Evolutionary conservation across 2,329 filamentous ascomycete genomes (phyloP), one percentile per base, ranked within the genome.

Genomic region (Blastomyces parvus): DNA sequence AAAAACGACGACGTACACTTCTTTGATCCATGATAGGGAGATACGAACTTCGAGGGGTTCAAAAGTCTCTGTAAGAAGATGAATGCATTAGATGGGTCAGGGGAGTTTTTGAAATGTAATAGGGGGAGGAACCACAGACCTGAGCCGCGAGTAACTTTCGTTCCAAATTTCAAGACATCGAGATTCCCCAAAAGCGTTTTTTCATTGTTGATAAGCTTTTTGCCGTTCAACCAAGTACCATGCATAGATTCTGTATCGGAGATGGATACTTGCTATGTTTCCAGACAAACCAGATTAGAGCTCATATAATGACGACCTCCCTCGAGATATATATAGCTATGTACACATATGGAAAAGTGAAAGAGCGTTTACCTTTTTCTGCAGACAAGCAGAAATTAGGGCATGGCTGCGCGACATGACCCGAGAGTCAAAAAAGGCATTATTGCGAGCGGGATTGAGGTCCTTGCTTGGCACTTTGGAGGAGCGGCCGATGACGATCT

Each of bases 201-300:
- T 61, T 75, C 67, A 2, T 72, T 73, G 13, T 77, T 60, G 3
- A 69, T 63, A 33, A 84, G 69, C 48, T 75, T 77, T 48, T 66
- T 68, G 44, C 78, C 77, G 67, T 86, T 84, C 59, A 87, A 66
- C 64, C 73, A 80, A 22, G 84, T 87, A 38, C 85, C 85, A 70
- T 88, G 85, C 79, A 86, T 85, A 9, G 84, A 87, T 42, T 78
- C 79, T 22, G 76, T 75, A 69, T 88, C 85, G 64, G 73, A 75
- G 64, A 88, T 76, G 60, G 76, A 80, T 56, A 85, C 72, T 57
- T 69, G 64, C 76, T 78, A 60, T 14, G 62, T 46, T 3, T 11
- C 48, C 42, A 44, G 5, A 13, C 44, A 38, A 40, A 50, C 25
- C 14, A 30, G 17, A 42, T 46, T 55, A 46, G 44, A 22, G 9